Conservation (phyloP, 345 rosid genomes). For the Iberis pinnata region DNA sequence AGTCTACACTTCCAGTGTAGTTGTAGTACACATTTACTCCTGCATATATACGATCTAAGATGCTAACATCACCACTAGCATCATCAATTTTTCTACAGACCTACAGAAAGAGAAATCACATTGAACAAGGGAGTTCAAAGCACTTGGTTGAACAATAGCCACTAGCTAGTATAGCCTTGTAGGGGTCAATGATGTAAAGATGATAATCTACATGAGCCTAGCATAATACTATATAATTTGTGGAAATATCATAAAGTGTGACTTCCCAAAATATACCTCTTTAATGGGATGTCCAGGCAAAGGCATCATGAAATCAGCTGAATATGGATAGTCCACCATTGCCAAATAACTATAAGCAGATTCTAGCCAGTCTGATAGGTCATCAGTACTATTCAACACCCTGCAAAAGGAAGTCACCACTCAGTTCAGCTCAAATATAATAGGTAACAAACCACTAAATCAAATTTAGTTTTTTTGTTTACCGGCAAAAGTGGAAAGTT, state of each 20-base stretch:
- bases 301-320: slow-evolving; percentile 84
- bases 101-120: slow-evolving; percentile 28
- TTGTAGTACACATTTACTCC: slow-evolving; percentile 75
- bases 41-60: slow-evolving; percentile 60
- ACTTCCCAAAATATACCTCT: slow-evolving; percentile 47
- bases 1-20: slow-evolving; percentile 57
- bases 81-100: slow-evolving; percentile 73
- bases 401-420: slow-evolving; percentile 34
- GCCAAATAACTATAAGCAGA: slow-evolving; percentile 88
- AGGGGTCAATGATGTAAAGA: too few relatives aligned
- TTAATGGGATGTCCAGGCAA: slow-evolving; percentile 88
- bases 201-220: too few relatives aligned
- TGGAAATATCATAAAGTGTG: background rate
- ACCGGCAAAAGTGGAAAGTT: slow-evolving; percentile 72
- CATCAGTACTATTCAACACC: slow-evolving; percentile 48
- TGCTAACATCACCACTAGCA: slow-evolving; percentile 44
- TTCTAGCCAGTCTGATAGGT: slow-evolving; percentile 68
- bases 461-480: slow-evolving; percentile 18
- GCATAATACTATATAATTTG: background rate
- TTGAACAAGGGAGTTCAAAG: slow-evolving; percentile 1
- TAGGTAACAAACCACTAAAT: background rate
- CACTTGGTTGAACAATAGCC: background rate
- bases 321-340: slow-evolving; percentile 88
- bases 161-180: background rate
- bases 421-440: slow-evolving; percentile 16